Conservation (phyloP, 1,139 yeast genomes). For the Lodderomyces parapsilosis region DNA sequence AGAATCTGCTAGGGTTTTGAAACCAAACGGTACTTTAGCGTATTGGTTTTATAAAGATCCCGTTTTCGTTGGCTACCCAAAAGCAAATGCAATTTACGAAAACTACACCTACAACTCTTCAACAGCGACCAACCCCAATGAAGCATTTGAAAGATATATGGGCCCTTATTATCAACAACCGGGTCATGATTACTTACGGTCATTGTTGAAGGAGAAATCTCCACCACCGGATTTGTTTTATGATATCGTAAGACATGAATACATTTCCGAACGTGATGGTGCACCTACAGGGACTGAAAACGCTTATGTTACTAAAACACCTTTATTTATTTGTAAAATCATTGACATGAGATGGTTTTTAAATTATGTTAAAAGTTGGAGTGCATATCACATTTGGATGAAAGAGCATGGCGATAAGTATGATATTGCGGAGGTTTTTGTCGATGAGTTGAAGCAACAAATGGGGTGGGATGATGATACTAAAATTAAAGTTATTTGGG, state of each 20-base stretch:
- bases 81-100: conserved; percentile 39
- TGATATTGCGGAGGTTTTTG: conserved; percentile 43
- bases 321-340: conserved; percentile 39
- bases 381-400: conserved; percentile 71
- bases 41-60: conserved; percentile 84
- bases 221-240: conserved; percentile 40
- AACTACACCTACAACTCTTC: conserved; percentile 40
- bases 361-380: conserved; percentile 61
- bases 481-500: conserved; percentile 53
- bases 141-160: conserved; percentile 43
- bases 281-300: conserved; percentile 14
- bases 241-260: conserved; percentile 40
- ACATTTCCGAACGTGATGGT: conserved; percentile 32
- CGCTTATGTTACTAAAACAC: conserved; percentile 20
- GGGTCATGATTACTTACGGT: conserved; percentile 55
- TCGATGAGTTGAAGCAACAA: conserved; percentile 38
- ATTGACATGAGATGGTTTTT: conserved; percentile 45
- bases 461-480: conserved; percentile 47
- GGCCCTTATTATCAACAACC: conserved; percentile 80
- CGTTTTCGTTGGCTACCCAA: conserved; percentile 39
- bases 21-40: conserved; percentile 63
- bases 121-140: conserved; percentile 17
- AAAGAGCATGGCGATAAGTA: conserved; percentile 26
- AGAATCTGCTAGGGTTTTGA: conserved; percentile 50
- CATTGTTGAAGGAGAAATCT: conserved; percentile 39